Conservation (phyloP, 106 monocot species). For the Allium cepa region DNA sequence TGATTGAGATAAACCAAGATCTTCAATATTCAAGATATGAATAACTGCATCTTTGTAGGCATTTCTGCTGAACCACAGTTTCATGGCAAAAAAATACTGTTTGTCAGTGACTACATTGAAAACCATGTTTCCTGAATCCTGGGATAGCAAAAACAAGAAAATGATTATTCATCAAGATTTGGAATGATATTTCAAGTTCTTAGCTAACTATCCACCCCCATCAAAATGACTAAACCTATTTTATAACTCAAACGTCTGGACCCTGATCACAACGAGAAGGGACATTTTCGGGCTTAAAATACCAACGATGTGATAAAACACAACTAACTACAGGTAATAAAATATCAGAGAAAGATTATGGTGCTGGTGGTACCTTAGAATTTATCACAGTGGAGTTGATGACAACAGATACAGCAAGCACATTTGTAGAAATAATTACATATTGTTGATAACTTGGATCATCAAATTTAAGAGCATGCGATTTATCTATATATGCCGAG, state of each 20-base stretch:
- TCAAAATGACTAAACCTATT: no score
- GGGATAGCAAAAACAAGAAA: constrained; percentile 9
- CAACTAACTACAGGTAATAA: no score
- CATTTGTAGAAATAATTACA: constrained; percentile 43
- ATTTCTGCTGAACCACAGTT: constrained; percentile 59
- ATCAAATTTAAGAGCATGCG: constrained; percentile 24
- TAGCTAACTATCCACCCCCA: no score
- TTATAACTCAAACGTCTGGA: no score
- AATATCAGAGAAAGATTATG: no score
- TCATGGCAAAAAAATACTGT: constrained; percentile 68
- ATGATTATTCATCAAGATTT: no score
- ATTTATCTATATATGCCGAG: constrained; percentile 12
- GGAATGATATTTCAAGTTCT: no score
- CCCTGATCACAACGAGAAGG: no score
- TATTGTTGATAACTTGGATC: constrained; percentile 39
- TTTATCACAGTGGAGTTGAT: constrained; percentile 59
- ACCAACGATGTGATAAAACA: no score
- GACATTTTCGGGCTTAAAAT: no score
- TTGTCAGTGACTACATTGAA: constrained; percentile 63
- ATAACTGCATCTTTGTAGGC: constrained; percentile 35
- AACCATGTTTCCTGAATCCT: constrained; percentile 49
- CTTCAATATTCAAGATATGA: constrained; percentile 53
- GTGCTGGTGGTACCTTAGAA: constrained; percentile 23
- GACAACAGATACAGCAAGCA: constrained; percentile 46
- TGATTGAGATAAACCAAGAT: constrained; percentile 20